phyloP scores from a whole-genome alignment of 129 eudicot species.

The Chrysanthemum lavandulifolium region DNA sequence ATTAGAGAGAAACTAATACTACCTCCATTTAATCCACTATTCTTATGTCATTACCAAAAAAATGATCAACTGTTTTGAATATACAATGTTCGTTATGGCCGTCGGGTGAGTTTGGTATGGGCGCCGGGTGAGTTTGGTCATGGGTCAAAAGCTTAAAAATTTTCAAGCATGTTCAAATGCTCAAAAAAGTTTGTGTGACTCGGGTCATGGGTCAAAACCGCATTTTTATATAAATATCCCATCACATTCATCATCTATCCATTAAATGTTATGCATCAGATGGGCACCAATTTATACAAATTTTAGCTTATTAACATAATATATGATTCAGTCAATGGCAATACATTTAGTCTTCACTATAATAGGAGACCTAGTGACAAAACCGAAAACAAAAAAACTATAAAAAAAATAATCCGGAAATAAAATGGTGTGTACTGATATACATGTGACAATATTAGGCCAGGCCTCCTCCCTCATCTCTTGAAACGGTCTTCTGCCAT shows the following conservation, averaged over 20 bases:
- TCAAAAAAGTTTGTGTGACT: too few species aligned
- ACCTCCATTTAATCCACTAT: too few species aligned
- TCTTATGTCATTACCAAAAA: too few species aligned
- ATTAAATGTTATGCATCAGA: not conserved
- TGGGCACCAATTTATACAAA: not conserved
- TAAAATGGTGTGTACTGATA: constrained; percentile 16
- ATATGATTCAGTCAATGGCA: not conserved
- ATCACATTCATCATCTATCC: not conserved
- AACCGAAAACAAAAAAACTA: not conserved
- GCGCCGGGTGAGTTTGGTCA: too few species aligned
- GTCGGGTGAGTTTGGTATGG: too few species aligned
- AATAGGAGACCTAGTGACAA: constrained; percentile 13
- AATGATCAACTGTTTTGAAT: too few species aligned
- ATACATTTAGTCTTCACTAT: constrained; percentile 15
- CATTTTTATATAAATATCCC: too few species aligned
- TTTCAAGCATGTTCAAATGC: too few species aligned
- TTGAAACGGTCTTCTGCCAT: constrained; percentile 2
- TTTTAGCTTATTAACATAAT: not conserved
- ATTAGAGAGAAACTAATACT: too few species aligned
- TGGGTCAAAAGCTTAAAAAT: too few species aligned
- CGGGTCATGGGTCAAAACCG: too few species aligned
- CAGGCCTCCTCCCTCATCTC: not conserved
- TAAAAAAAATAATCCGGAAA: not conserved
- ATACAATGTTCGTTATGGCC: too few species aligned
- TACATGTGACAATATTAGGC: constrained; percentile 19